Conservation (phyloP, 768 basidiomycete species). For the Rhodotorula paludigena region DNA sequence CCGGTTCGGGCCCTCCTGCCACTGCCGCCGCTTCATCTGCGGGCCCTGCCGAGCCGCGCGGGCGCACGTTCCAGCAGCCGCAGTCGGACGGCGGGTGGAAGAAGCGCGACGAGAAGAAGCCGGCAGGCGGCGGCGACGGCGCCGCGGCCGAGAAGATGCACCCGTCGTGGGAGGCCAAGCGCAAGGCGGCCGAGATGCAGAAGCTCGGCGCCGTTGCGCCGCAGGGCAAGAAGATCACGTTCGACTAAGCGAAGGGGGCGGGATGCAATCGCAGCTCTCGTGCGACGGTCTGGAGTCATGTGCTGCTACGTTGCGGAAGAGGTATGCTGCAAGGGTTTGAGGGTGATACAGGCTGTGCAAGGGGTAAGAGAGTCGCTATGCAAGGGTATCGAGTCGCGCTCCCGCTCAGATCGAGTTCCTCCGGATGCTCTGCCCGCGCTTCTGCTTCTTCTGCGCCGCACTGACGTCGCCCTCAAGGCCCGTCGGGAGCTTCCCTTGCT, state of each 20-base stretch:
- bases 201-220: slow-evolving; percentile 57
- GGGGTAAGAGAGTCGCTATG: neutral
- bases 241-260: slow-evolving; percentile 45
- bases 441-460: slow-evolving; percentile 53
- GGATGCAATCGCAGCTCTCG: neutral
- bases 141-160: slow-evolving; percentile 58
- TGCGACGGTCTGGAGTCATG: neutral
- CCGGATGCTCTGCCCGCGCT: slow-evolving; percentile 37
- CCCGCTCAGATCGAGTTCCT: slow-evolving; percentile 38
- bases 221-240: slow-evolving; percentile 77
- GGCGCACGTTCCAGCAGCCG: slow-evolving; percentile 8
- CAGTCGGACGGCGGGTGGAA: slow-evolving; percentile 12
- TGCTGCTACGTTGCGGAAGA: neutral
- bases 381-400: neutral
- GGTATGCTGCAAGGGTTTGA: too few relatives aligned
- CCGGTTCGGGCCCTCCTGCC: slow-evolving; percentile 12
- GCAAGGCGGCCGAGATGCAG: slow-evolving; percentile 58
- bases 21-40: neutral
- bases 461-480: slow-evolving; percentile 54
- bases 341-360: neutral
- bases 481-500: slow-evolving; percentile 77
- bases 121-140: slow-evolving; percentile 18
- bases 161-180: slow-evolving; percentile 96
- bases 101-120: neutral
- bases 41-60: neutral